Conservation (phyloP, 2,329 filamentous ascomycete genomes). For the Penicillium sp. region DNA sequence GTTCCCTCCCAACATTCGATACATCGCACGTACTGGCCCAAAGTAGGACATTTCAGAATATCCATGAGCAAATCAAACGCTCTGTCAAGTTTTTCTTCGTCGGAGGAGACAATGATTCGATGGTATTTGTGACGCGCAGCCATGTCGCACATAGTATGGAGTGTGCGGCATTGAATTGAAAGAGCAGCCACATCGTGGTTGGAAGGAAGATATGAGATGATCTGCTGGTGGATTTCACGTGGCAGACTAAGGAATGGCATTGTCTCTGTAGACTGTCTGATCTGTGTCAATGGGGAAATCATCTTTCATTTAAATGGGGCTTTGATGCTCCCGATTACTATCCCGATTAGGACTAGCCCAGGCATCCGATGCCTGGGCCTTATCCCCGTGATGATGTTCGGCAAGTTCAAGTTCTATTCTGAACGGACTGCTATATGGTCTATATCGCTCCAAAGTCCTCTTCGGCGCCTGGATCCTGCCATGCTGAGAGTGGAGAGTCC, state of each 20-base stretch:
- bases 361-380: no score
- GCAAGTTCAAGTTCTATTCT: no score
- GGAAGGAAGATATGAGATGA: slow-evolving; percentile 13
- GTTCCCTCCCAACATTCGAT: slow-evolving; percentile 8
- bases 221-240: slow-evolving; percentile 1
- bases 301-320: neutral
- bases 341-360: no score
- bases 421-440: slow-evolving; percentile 4
- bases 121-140: slow-evolving; percentile 11
- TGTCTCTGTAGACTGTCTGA: no score
- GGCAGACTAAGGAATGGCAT: slow-evolving; percentile 4
- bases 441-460: no score
- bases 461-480: slow-evolving; percentile 24
- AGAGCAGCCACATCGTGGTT: slow-evolving; percentile 16
- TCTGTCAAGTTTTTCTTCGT: slow-evolving; percentile 2
- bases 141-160: slow-evolving; percentile 18
- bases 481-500: slow-evolving; percentile 24
- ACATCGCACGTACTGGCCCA: slow-evolving; percentile 21
- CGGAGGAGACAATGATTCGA: slow-evolving; percentile 7
- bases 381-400: no score
- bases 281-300: neutral
- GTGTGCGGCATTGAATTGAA: slow-evolving; percentile 10
- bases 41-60: slow-evolving; percentile 18
- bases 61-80: slow-evolving; percentile 18
- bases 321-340: no score